Percentiles rank a stretch among this genome's conserved stretches.
phyloP scores from a whole-genome alignment of 1,284 basidiomycete species.

The Rhizoctonia solani region DNA sequence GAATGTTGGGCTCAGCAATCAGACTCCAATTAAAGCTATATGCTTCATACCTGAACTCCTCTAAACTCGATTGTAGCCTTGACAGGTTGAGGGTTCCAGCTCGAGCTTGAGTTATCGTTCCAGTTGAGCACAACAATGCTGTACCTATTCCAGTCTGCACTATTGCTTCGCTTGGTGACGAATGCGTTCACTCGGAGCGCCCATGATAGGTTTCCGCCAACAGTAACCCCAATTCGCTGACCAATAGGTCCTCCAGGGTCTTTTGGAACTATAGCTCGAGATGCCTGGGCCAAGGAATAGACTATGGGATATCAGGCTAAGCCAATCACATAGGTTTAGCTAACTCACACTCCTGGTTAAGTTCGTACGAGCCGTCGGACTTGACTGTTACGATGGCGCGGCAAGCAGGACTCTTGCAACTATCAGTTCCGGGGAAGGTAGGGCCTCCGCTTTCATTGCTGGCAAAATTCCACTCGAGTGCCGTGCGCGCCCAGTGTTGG shows the following conservation, averaged over 20 bases:
- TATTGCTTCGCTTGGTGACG: conserved; percentile 59
- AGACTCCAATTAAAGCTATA: conserved; percentile 36
- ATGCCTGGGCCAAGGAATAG: conserved; percentile 73
- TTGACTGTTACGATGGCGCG: conserved; percentile 68
- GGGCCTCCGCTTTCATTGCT: conserved; percentile 61
- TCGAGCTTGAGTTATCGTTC: conserved; percentile 55
- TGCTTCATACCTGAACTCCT: conserved; percentile 69
- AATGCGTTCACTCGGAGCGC: conserved; percentile 65
- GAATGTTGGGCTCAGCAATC: conserved; percentile 39
- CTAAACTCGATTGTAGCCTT: conserved; percentile 69
- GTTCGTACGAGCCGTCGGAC: conserved; percentile 60
- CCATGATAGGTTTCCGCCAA: conserved; percentile 61
- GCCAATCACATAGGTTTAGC: background rate
- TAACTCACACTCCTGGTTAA: conserved; percentile 71
- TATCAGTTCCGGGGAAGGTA: conserved; percentile 63
- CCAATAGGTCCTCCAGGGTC: conserved; percentile 69
- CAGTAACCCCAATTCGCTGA: conserved; percentile 63
- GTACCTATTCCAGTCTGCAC: conserved; percentile 56
- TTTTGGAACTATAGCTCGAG: conserved; percentile 69
- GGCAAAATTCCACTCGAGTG: conserved; percentile 70
- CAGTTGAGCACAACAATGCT: conserved; percentile 36
- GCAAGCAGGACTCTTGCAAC: conserved; percentile 63
- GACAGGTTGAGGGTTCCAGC: conserved; percentile 66
- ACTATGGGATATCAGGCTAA: conserved; percentile 49
- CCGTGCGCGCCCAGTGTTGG: conserved; percentile 53